Evolutionary conservation across 768 basidiomycete genomes (phyloP).

Genomic region (Boletus vermiculosoides): DNA sequence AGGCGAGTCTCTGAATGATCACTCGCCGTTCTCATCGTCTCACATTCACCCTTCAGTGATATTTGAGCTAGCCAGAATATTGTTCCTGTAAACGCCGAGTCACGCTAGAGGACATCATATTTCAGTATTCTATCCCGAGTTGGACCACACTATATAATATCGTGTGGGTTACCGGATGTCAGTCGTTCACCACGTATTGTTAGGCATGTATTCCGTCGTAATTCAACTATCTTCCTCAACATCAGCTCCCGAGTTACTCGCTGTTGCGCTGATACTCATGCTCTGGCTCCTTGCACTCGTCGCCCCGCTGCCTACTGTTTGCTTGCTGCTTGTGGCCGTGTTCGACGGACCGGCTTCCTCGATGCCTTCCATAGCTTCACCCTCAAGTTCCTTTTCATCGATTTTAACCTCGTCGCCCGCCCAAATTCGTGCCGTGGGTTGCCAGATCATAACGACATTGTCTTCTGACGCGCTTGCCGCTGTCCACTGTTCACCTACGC

Average conservation of each 20-base stretch:
- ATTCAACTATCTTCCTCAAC: conserved; percentile 34
- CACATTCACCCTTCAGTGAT: conserved; percentile 47
- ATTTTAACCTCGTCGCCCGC: conserved; percentile 86
- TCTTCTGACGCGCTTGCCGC: conserved; percentile 90
- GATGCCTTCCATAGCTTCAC: conserved; percentile 73
- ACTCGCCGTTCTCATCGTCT: background rate
- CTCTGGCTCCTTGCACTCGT: conserved; percentile 54
- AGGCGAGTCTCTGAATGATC: conserved; percentile 47
- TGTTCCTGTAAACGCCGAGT: conserved; percentile 55
- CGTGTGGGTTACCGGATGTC: conserved; percentile 6
- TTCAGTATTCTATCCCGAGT: background rate
- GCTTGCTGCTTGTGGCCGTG: conserved; percentile 17
- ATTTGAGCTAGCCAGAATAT: conserved; percentile 65
- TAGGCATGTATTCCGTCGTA: conserved; percentile 4
- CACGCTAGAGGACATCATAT: conserved; percentile 1
- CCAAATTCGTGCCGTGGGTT: conserved; percentile 92
- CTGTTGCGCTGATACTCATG: conserved; percentile 57
- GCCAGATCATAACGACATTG: conserved; percentile 97
- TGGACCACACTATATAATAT: background rate
- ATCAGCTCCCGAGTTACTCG: conserved; percentile 52
- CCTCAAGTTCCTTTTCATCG: conserved; percentile 82
- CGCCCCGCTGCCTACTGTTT: conserved; percentile 27
- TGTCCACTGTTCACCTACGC: conserved; percentile 79
- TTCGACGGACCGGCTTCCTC: conserved; percentile 40
- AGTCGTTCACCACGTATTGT: conserved; percentile 14